Evolutionary conservation across 2,329 filamentous ascomycete genomes (phyloP).

Genomic region (Elsinoe perseae): DNA sequence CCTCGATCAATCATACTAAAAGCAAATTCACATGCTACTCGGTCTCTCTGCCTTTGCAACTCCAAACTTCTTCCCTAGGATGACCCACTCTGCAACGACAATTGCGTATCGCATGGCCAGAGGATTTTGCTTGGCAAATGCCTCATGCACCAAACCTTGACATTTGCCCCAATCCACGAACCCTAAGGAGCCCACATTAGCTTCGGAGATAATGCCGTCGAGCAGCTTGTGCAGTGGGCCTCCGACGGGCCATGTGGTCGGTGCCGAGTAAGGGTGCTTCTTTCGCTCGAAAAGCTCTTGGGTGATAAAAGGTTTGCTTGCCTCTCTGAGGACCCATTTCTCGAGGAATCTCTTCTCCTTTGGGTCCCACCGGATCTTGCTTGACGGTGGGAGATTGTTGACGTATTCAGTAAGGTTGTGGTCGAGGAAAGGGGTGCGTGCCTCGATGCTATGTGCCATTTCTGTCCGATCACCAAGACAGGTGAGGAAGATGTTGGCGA

Average conservation of each 20-base stretch:
- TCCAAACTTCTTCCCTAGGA: slow-evolving; percentile 38
- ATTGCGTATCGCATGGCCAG: slow-evolving; percentile 34
- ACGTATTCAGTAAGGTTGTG: slow-evolving; percentile 35
- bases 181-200: slow-evolving; percentile 25
- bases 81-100: slow-evolving; percentile 38
- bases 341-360: slow-evolving; percentile 31
- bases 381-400: slow-evolving; percentile 32
- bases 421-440: slow-evolving; percentile 36
- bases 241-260: slow-evolving; percentile 33
- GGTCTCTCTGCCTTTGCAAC: slow-evolving; percentile 30
- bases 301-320: slow-evolving; percentile 44
- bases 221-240: slow-evolving; percentile 39
- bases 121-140: slow-evolving; percentile 31
- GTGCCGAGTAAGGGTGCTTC: slow-evolving; percentile 46
- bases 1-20: neutral
- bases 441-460: slow-evolving; percentile 38
- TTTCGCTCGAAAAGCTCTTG: slow-evolving; percentile 44
- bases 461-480: slow-evolving; percentile 41
- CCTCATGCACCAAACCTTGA: slow-evolving; percentile 31
- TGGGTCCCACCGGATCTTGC: slow-evolving; percentile 31
- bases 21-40: slow-evolving; percentile 9
- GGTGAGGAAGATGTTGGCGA: slow-evolving; percentile 36
- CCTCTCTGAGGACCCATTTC: slow-evolving; percentile 46
- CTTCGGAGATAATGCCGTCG: slow-evolving; percentile 23
- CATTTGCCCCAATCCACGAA: slow-evolving; percentile 24